phyloP scores from a whole-genome alignment of 2,329 filamentous ascomycete species.

The Aspergillus texensis region DNA sequence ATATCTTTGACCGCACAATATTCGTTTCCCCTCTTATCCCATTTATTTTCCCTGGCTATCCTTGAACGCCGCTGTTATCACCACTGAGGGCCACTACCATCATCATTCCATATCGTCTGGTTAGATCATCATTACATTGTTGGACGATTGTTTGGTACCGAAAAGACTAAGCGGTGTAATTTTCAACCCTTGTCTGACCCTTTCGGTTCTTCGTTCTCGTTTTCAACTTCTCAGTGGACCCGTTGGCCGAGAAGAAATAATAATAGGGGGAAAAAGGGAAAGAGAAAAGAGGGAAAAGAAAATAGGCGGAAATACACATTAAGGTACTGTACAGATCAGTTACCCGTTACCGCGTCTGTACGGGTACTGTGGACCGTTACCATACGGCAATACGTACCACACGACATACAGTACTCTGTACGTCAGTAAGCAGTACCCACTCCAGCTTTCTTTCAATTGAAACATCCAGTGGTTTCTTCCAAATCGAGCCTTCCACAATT shows the following conservation, averaged over 20 bases:
- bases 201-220: neutral
- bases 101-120: slow-evolving; percentile 9
- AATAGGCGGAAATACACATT: neutral
- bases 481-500: slow-evolving; percentile 29
- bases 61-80: slow-evolving; percentile 14
- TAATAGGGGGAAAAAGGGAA: no score
- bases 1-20: neutral
- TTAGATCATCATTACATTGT: slow-evolving; percentile 26
- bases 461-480: slow-evolving; percentile 30
- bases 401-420: slow-evolving; percentile 9
- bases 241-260: neutral
- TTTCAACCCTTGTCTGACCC: slow-evolving; percentile 11
- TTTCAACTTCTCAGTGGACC: neutral
- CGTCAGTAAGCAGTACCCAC: slow-evolving; percentile 23
- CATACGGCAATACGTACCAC: slow-evolving; percentile 17
- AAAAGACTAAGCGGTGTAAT: slow-evolving; percentile 9
- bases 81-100: slow-evolving; percentile 12
- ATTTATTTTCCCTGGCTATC: neutral
- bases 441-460: slow-evolving; percentile 28
- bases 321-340: neutral
- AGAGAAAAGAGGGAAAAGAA: neutral
- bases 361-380: slow-evolving; percentile 12
- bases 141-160: slow-evolving; percentile 8
- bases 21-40: neutral
- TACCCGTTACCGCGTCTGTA: slow-evolving; percentile 7